Base-by-base conservation (phyloP, 2,329 filamentous ascomycete species). In the Byssothecium circinans region DNA sequence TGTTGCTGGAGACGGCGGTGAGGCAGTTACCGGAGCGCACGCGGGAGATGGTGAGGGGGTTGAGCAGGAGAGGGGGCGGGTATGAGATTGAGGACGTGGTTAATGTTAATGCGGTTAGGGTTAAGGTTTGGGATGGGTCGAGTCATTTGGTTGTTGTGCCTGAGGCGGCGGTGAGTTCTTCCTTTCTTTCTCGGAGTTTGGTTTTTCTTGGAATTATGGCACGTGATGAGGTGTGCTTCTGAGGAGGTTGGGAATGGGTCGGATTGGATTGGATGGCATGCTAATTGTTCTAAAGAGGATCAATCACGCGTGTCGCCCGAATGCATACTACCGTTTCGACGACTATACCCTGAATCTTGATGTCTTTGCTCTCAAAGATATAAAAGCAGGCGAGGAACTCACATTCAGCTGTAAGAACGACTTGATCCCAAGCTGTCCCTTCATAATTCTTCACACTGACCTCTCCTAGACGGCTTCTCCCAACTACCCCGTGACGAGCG, bases 281-380 rank as follows among this genome's bases (percentile, higher is more conserved):
- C n/a, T n/a, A n/a, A n/a, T n/a, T n/a, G n/a, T 3, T 17, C 6
- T 12, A 4, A 23, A 68, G 65, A 57, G 66, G 12, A 64, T 69
- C 47, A 70, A 70, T 40, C 67, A 69, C 37, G 66, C 62, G 29
- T 70, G 67, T 43, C 60, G 67, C 15, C 63, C 62, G 14, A 70
- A 68, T 25, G 56, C 67, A 1, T 56, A 59, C 42, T 69, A 66
- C 47, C 63, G 65, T 32, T 68, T 70, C 54, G 50, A 65, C 44
- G 56, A 64, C 50, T 56, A 50, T 19, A 62, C 61, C 0, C 49
- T 70, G 2, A 54, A 46, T 15, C 57, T 65, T 8, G 60, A 62
- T 7, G 54, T 67, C 18, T 59, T 66, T 43, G 59, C 65, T 8
- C 50, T 69, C 5, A 56, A 43, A 11, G 54, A 62, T 15, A 64